Evolutionary conservation across 257 asterid genomes (phyloP).

Genomic region (Eustoma russellianum): DNA sequence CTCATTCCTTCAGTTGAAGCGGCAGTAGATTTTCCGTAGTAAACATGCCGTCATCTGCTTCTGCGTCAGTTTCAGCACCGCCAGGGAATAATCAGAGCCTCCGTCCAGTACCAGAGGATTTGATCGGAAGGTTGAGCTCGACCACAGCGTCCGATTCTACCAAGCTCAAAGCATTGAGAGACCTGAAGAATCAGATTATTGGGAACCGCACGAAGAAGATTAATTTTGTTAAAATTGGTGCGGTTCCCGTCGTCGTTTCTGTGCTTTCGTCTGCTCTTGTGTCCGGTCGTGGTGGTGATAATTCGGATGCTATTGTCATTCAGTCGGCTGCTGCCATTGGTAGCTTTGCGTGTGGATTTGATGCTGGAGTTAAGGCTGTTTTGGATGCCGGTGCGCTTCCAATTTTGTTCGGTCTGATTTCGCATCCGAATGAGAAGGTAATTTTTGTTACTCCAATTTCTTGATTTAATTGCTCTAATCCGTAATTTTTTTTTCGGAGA

Average conservation of each 20-base stretch:
- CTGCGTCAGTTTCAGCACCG: constrained; percentile 4
- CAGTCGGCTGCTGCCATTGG: constrained; percentile 80
- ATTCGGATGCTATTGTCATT: constrained; percentile 41
- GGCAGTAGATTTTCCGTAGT: background rate
- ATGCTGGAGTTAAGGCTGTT: constrained; percentile 76
- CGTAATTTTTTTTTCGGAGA: no score
- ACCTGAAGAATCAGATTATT: constrained; percentile 79
- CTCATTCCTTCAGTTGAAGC: no score
- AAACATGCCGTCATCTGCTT: constrained; percentile 16
- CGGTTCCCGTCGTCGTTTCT: constrained; percentile 61
- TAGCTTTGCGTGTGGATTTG: constrained; percentile 91
- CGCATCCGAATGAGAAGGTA: constrained; percentile 66
- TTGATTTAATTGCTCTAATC: no score
- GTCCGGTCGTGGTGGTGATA: constrained; percentile 21
- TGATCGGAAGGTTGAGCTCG: constrained; percentile 53
- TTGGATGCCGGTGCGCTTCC: constrained; percentile 77
- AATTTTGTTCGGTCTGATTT: constrained; percentile 46
- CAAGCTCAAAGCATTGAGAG: constrained; percentile 68
- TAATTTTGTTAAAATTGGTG: constrained; percentile 70
- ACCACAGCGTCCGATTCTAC: constrained; percentile 27
- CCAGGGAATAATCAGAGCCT: constrained; percentile 20
- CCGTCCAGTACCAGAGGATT: constrained; percentile 44
- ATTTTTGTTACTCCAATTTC: background rate
- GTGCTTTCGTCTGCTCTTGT: constrained; percentile 40
- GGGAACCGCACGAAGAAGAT: constrained; percentile 88